Conservation (phyloP, 2,329 filamentous ascomycete genomes). For the Peltaster fructicola region DNA sequence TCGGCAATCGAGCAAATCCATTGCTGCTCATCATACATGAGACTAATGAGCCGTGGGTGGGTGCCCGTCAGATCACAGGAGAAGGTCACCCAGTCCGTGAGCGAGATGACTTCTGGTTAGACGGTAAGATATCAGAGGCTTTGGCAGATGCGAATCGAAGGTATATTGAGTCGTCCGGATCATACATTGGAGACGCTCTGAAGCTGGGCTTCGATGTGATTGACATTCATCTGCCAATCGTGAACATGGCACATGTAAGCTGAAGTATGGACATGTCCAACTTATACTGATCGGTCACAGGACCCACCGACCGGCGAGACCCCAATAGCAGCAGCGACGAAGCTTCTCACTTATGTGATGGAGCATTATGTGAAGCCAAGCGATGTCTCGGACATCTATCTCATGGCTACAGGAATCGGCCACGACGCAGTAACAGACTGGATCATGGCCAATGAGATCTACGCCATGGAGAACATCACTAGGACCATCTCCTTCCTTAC, state of each 20-base stretch:
- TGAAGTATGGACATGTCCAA: background rate
- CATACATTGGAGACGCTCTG: conserved; percentile 71
- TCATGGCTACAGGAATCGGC: conserved; percentile 80
- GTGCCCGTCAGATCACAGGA: too few species aligned
- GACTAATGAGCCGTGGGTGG: too few species aligned
- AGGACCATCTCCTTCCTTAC: conserved; percentile 70
- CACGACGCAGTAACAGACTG: conserved; percentile 71
- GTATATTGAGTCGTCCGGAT: conserved; percentile 61
- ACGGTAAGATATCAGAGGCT: too few species aligned
- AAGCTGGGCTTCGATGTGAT: conserved; percentile 66
- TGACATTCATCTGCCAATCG: conserved; percentile 81
- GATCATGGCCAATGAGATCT: conserved; percentile 47
- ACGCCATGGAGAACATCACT: conserved; percentile 47
- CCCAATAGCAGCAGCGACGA: conserved; percentile 39
- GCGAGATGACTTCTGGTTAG: too few species aligned
- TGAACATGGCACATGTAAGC: background rate
- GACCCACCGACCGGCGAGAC: too few species aligned
- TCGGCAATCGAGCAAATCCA: conserved; percentile 45
- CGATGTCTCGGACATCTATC: conserved; percentile 54
- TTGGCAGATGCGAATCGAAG: too few species aligned
- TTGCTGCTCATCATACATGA: conserved; percentile 70
- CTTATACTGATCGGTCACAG: background rate
- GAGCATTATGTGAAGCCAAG: conserved; percentile 83
- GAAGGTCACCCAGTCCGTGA: too few species aligned
- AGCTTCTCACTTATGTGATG: conserved; percentile 78